Evolutionary conservation across 2,329 filamentous ascomycete species (phyloP), one percentile per base, ranked within the genome.

Genomic region (Fusarium guadeloupense): DNA sequence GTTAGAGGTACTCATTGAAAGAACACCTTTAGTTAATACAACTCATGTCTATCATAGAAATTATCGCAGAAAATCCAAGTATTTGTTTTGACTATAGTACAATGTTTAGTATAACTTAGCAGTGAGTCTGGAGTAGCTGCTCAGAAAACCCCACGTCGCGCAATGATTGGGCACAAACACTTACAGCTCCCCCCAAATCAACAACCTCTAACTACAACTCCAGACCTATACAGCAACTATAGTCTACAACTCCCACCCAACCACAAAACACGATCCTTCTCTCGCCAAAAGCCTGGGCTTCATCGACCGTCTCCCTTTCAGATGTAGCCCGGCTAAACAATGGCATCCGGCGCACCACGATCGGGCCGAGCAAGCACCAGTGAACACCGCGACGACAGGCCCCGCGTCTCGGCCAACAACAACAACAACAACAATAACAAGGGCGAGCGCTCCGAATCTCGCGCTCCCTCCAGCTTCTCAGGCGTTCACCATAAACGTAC

Each of bases 401-500:
- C 73, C 63, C 77, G 78, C 69, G 74, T 75, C 63, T 71, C 72
- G 35, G 71, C 65, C 51, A 67, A 51, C 52, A 61, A 71, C 42
- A 71, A 51, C 52, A 58, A 71, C 42, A 71, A 69, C 48, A 71
- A 66, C 64, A 73, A 66, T 62, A 74, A 75, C 56, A 74, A 71
- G 45, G 72, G 65, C 60, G 75, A 73, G 42, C 74, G 63, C 55
- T 68, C 62, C 54, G 79, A 77, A 63, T 74, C 75, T 39, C 74
- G 75, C 35, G 74, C 73, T 55, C 72, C 71, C 10, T 69, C 69
- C 52, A 73, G 52, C 37, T 72, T 74, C 48, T 74, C 76, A 30
- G 75, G 75, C 64, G 76, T 77, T 25, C 72, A 88, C 69, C 72
- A 88, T 69, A 87, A 86, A 75, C 80, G 85, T 49, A 79, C 80